Percentiles rank a stretch among this genome's conserved stretches.
These are phyloP conservation scores for Cladophialophora psammophila DNA, from an alignment of 2,329 filamentous ascomycete genomes.

Conservation along the genomic window DNA sequence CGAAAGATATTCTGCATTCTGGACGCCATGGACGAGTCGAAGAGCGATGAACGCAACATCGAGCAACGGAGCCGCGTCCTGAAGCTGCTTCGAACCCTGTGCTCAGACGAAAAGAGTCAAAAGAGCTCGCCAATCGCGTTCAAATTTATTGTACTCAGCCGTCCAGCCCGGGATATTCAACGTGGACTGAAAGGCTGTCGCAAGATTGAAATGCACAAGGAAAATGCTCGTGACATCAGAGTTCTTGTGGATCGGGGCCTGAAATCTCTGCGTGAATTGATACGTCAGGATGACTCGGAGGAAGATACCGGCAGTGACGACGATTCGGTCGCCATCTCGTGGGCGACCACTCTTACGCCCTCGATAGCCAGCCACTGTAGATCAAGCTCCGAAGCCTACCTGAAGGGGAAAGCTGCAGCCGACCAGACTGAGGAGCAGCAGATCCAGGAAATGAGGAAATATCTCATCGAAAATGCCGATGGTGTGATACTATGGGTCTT, in stretches of 20 bases:
- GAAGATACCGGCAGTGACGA: not conserved
- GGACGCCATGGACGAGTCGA: not conserved
- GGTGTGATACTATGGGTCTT: not conserved
- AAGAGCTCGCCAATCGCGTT: not conserved
- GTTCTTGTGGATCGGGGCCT: not conserved
- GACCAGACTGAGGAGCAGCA: not conserved
- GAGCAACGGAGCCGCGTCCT: not conserved
- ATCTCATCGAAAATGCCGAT: constrained; percentile 2
- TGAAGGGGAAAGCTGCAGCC: not conserved
- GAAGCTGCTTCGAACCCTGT: not conserved
- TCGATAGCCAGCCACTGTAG: not conserved
- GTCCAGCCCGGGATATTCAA: not conserved
- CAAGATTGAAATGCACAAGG: constrained; percentile 1
- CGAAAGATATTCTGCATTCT: constrained; percentile 2
- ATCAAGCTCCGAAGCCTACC: not conserved
- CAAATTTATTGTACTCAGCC: constrained; percentile 4
- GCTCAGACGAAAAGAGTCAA: constrained; percentile 1
- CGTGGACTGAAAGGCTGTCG: constrained; percentile 1
- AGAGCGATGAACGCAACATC: not conserved
- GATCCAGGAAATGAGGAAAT: not conserved
- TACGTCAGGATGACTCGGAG: constrained; percentile 3
- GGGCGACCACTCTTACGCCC: not conserved
- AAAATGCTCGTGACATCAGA: constrained; percentile 2
- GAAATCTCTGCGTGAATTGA: constrained; percentile 4
- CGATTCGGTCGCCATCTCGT: not conserved